phyloP scores from a whole-genome alignment of 148 eudicot genomes.

The Chenopodium quinoa region DNA sequence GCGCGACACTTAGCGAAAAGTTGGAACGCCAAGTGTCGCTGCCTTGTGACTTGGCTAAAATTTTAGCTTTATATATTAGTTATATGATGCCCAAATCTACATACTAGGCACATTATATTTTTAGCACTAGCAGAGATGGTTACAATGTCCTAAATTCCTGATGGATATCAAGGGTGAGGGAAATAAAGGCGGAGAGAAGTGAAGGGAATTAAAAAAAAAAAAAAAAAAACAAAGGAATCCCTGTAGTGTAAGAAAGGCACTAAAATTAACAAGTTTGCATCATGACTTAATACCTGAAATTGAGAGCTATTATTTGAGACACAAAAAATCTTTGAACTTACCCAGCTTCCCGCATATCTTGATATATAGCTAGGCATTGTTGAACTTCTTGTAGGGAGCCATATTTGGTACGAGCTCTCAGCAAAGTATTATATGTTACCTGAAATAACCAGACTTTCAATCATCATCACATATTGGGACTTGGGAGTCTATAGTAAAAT shows the following conservation, averaged over 20 bases:
- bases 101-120: background rate
- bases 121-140: background rate
- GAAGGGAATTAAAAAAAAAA: background rate
- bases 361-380: conserved; percentile 84
- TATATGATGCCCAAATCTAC: background rate
- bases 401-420: conserved; percentile 74
- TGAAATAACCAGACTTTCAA: conserved; percentile 32
- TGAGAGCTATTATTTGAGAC: background rate
- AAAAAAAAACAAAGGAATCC: background rate
- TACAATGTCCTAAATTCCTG: background rate
- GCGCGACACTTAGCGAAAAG: no score
- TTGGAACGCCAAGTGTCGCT: no score
- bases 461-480: conserved; percentile 4
- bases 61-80: no score
- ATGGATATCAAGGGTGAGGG: background rate
- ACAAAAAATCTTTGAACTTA: conserved; percentile 24
- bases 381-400: conserved; percentile 85
- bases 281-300: background rate
- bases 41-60: no score
- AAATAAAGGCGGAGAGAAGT: background rate
- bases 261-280: background rate
- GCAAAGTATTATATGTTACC: conserved; percentile 88
- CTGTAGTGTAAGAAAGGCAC: background rate
- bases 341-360: conserved; percentile 96
- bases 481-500: background rate